A percentile compares a stretch with the other conserved stretches of the same genome.
phyloP scores from a whole-genome alignment of 2,329 filamentous ascomycete species.

The Aspergillus ruber region DNA sequence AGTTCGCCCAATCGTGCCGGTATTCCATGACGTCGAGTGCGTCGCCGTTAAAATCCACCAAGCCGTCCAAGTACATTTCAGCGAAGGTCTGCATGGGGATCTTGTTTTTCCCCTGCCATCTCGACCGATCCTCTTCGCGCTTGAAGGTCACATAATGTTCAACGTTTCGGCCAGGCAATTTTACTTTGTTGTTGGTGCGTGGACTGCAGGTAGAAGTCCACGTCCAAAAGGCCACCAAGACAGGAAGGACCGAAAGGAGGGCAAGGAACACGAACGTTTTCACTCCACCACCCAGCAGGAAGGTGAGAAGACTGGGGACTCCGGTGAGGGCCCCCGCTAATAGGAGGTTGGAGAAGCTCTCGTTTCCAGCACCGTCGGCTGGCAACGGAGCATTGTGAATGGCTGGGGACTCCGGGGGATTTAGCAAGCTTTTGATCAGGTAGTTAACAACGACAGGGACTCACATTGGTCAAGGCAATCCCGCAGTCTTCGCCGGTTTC shows the following conservation, averaged over 20 bases:
- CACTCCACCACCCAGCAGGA: slow-evolving; percentile 9
- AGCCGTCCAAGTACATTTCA: slow-evolving; percentile 26
- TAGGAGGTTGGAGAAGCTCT: slow-evolving; percentile 20
- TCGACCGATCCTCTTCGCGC: slow-evolving; percentile 13
- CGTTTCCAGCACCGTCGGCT: slow-evolving; percentile 19
- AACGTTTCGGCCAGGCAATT: slow-evolving; percentile 15
- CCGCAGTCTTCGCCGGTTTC: slow-evolving; percentile 18
- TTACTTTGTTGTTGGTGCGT: slow-evolving; percentile 17
- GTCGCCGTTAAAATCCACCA: slow-evolving; percentile 29
- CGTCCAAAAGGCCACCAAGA: slow-evolving; percentile 18
- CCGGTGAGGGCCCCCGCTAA: slow-evolving; percentile 13
- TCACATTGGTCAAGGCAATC: slow-evolving; percentile 17
- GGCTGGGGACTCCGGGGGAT: slow-evolving; percentile 14
- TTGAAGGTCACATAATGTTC: slow-evolving; percentile 26
- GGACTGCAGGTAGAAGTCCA: slow-evolving; percentile 12
- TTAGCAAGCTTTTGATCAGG: slow-evolving; percentile 3
- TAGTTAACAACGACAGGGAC: slow-evolving; percentile 5
- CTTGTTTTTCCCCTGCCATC: slow-evolving; percentile 19
- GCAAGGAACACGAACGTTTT: slow-evolving; percentile 12
- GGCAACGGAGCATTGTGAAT: slow-evolving; percentile 20
- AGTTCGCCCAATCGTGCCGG: slow-evolving; percentile 29
- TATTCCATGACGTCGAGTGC: slow-evolving; percentile 27
- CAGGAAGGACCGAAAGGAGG: slow-evolving; percentile 10
- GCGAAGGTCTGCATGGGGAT: slow-evolving; percentile 23
- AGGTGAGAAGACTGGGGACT: slow-evolving; percentile 16